A percentile compares a stretch with the other conserved stretches of the same genome.
Conservation (phyloP, 306 rosid species). For the Rosa multiflora region DNA sequence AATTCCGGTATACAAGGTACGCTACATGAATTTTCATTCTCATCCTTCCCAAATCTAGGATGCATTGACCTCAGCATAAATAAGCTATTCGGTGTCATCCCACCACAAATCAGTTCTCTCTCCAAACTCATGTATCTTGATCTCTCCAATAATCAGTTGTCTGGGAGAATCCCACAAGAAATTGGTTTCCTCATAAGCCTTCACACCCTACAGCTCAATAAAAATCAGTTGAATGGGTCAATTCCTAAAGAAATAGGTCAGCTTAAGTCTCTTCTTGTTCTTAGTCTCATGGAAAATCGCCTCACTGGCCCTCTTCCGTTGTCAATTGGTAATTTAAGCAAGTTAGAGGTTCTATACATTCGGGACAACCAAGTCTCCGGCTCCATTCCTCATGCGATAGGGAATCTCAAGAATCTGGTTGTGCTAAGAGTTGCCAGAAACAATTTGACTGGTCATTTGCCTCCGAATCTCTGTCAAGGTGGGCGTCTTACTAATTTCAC, state of each 20-base stretch:
- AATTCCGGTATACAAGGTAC: constrained; percentile 24
- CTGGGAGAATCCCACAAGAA: constrained; percentile 21
- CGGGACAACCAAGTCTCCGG: constrained; percentile 37
- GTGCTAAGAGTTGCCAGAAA: constrained; percentile 32
- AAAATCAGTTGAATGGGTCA: constrained; percentile 16
- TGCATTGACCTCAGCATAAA: constrained; percentile 28
- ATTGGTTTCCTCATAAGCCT: constrained; percentile 18
- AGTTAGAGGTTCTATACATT: constrained; percentile 22
- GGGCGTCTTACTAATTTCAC: constrained; percentile 35
- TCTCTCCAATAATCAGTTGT: constrained; percentile 23
- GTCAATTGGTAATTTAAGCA: constrained; percentile 29
- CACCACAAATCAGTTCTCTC: constrained; percentile 24
- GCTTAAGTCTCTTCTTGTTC: constrained; percentile 23
- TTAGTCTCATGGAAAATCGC: constrained; percentile 19
- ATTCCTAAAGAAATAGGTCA: constrained; percentile 18
- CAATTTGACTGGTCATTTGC: constrained; percentile 41
- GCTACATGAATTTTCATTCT: constrained; percentile 24
- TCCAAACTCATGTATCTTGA: constrained; percentile 30
- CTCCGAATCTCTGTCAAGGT: constrained; percentile 22
- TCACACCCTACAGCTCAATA: not conserved
- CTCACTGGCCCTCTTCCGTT: constrained; percentile 23
- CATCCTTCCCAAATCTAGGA: constrained; percentile 21
- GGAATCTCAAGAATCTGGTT: constrained; percentile 25
- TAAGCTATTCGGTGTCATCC: constrained; percentile 14
- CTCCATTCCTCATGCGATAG: constrained; percentile 28